phyloP scores from a whole-genome alignment of 2,329 filamentous ascomycete species.

The Verruconis gallopava region DNA sequence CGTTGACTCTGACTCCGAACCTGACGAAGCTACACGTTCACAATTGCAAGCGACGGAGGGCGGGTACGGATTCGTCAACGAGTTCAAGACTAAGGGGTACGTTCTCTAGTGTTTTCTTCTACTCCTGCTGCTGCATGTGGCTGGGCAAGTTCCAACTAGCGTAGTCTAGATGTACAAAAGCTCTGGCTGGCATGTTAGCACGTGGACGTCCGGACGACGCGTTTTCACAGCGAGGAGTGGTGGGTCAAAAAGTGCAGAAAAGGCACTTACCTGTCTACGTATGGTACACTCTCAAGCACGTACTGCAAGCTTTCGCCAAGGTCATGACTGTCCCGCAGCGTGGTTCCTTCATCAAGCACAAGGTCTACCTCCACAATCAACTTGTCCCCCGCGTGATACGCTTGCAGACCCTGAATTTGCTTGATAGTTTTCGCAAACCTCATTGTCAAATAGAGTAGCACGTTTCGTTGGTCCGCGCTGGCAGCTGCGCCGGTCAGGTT shows the following conservation, averaged over 20 bases:
- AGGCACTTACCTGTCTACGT: conserved; percentile 51
- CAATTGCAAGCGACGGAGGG: too few species aligned
- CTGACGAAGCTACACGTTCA: too few species aligned
- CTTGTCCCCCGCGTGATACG: conserved; percentile 77
- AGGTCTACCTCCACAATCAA: conserved; percentile 75
- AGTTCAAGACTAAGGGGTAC: too few species aligned
- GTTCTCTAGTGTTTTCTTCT: conserved; percentile 5
- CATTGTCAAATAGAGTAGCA: conserved; percentile 84
- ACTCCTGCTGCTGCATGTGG: conserved; percentile 35
- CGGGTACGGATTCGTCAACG: too few species aligned
- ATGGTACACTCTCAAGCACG: conserved; percentile 71
- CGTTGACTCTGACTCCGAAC: too few species aligned
- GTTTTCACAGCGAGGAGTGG: too few species aligned
- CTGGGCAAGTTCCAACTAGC: conserved; percentile 36
- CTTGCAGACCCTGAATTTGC: conserved; percentile 72
- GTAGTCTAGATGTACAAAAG: conserved; percentile 42
- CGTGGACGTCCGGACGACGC: too few species aligned
- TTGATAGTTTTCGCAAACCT: conserved; percentile 80
- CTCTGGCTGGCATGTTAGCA: too few species aligned
- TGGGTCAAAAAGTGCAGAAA: too few species aligned
- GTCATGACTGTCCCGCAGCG: conserved; percentile 69
- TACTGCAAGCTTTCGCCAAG: conserved; percentile 68
- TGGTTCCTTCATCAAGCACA: conserved; percentile 63
- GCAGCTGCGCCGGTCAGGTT: conserved; percentile 70
- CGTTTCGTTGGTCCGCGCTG: conserved; percentile 65